Percentiles rank a stretch among this genome's conserved stretches.
Evolutionary conservation across 2,329 filamentous ascomycete species (phyloP).

Genomic region (Claviceps humidiphila): DNA sequence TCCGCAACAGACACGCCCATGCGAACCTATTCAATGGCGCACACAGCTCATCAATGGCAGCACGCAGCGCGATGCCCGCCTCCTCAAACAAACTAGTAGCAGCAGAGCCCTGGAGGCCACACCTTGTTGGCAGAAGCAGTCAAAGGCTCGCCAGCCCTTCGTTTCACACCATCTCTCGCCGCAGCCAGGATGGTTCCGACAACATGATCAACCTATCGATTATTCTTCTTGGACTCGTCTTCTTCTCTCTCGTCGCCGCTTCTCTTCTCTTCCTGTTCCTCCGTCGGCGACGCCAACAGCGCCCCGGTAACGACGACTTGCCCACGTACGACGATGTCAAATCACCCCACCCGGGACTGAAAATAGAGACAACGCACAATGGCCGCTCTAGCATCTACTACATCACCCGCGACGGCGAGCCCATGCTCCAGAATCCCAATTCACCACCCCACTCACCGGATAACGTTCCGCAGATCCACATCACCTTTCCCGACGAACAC

Average conservation of each 20-base stretch:
- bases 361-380: constrained; percentile 41
- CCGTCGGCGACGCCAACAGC: constrained; percentile 40
- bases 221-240: constrained; percentile 62
- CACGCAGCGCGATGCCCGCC: constrained; percentile 7
- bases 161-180: constrained; percentile 5
- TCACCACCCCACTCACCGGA: constrained; percentile 67
- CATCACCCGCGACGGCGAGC: constrained; percentile 63
- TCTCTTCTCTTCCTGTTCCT: constrained; percentile 61
- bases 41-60: constrained; percentile 2
- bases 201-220: constrained; percentile 67
- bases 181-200: constrained; percentile 32
- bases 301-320: constrained; percentile 38
- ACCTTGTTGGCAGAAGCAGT: constrained; percentile 1
- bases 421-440: constrained; percentile 61
- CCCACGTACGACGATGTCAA: constrained; percentile 57
- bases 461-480: constrained; percentile 87
- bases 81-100: not conserved
- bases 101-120: constrained; percentile 7
- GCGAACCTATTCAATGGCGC: constrained; percentile 1
- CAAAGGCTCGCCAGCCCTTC: constrained; percentile 5
- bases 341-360: constrained; percentile 38
- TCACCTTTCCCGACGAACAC: constrained; percentile 94
- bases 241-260: constrained; percentile 56
- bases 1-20: not conserved
- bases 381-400: constrained; percentile 59